A percentile compares a stretch with the other conserved stretches of the same genome.
phyloP scores from a whole-genome alignment of 352 stramenopile species.

The Globisporangium cystogenes region DNA sequence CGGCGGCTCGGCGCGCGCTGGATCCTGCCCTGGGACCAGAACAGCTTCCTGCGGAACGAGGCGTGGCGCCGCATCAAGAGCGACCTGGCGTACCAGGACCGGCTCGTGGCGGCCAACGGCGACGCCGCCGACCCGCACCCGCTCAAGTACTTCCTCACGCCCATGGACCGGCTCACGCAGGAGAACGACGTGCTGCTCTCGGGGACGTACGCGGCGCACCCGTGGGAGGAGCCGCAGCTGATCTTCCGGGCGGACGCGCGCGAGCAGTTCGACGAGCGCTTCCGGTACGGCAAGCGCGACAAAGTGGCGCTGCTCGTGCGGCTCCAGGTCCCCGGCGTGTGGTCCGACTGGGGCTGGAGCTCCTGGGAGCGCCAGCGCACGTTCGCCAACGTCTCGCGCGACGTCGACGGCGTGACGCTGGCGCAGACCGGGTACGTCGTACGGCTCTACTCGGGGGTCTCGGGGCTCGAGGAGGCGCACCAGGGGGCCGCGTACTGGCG shows the following conservation, averaged over 20 bases:
- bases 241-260: conserved; percentile 43
- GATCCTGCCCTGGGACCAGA: conserved; percentile 52
- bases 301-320: conserved; percentile 42
- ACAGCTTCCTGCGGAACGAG: conserved; percentile 34
- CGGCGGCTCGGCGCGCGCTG: conserved; percentile 25
- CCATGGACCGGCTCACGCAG: conserved; percentile 39
- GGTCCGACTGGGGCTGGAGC: conserved; percentile 43
- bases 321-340: conserved; percentile 32
- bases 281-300: conserved; percentile 45
- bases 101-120: neutral
- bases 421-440: conserved; percentile 38
- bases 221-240: conserved; percentile 52
- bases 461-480: conserved; percentile 21
- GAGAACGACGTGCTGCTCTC: conserved; percentile 44
- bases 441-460: conserved; percentile 37
- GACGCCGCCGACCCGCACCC: neutral
- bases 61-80: conserved; percentile 40
- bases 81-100: conserved; percentile 11
- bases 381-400: conserved; percentile 30
- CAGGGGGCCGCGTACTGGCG: conserved; percentile 24
- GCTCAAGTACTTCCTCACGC: conserved; percentile 48
- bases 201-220: conserved; percentile 20
- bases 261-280: conserved; percentile 46
- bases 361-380: conserved; percentile 33
- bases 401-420: conserved; percentile 19